phyloP scores from a whole-genome alignment of 495 filamentous ascomycete genomes.

The Aspergillus mulundensis region DNA sequence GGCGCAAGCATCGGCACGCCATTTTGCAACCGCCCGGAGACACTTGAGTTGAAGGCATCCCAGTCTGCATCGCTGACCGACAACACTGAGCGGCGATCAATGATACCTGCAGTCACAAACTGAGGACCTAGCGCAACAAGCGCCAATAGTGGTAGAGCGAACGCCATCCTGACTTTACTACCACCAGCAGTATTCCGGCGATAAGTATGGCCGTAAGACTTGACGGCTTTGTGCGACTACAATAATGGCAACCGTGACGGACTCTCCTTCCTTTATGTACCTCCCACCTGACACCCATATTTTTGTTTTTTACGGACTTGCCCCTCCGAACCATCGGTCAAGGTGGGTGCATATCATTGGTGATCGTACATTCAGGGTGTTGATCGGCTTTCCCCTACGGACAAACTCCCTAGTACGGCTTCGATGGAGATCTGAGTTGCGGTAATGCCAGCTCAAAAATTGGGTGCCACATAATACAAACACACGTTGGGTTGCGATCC shows the following conservation, averaged over 20 bases:
- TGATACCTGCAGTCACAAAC: background rate
- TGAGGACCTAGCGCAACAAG: background rate
- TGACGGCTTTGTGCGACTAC: background rate
- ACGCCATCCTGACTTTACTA: background rate
- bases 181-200: background rate
- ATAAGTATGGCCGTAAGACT: background rate
- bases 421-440: background rate
- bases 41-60: constrained; percentile 14
- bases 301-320: background rate
- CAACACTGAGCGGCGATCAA: background rate
- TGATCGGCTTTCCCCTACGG: background rate
- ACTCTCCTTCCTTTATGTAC: background rate
- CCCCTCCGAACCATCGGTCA: background rate
- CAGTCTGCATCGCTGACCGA: background rate
- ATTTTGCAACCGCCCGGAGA: constrained; percentile 10
- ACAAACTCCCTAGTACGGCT: background rate
- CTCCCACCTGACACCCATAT: background rate
- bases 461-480: background rate
- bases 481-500: background rate
- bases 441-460: background rate
- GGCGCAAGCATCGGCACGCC: constrained; percentile 12
- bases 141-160: background rate
- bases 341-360: background rate
- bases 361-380: background rate
- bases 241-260: background rate